These are phyloP conservation scores for Fraxinus latifolia DNA, from an alignment of 305 asterid species.

Conservation along the genomic window DNA sequence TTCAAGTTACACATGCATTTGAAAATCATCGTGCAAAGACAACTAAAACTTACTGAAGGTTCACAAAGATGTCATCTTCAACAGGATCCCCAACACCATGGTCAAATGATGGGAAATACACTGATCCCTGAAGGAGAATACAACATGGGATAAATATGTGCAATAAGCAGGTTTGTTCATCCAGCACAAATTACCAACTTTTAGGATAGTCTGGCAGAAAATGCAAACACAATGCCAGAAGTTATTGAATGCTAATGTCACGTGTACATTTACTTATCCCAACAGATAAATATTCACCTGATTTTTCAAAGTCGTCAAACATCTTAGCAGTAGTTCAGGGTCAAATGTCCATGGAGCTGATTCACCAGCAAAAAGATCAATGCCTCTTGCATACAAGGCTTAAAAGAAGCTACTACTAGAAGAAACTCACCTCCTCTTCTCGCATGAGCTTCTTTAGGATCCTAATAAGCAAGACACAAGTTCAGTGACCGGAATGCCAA, in stretches of 20 bases:
- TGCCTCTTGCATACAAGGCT: conserved; percentile 19
- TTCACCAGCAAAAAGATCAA: conserved; percentile 32
- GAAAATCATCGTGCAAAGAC: conserved; percentile 16
- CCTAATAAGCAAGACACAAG: conserved; percentile 47
- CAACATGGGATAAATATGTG: not conserved
- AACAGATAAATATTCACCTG: conserved; percentile 41
- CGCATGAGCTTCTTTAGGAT: conserved; percentile 91
- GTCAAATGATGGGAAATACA: conserved; percentile 82
- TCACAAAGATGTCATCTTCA: conserved; percentile 87
- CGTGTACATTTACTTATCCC: conserved; percentile 13
- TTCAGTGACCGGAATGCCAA: conserved; percentile 24
- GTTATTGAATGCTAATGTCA: not conserved
- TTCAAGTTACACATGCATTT: not conserved
- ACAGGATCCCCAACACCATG: conserved; percentile 97
- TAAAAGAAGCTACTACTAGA: conserved; percentile 9
- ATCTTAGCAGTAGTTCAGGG: conserved; percentile 60
- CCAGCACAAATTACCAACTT: not conserved
- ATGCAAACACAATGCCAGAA: not conserved
- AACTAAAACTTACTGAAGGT: conserved; percentile 62
- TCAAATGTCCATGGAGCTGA: conserved; percentile 98
- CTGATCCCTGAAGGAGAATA: conserved; percentile 60
- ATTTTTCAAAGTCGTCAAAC: conserved; percentile 61
- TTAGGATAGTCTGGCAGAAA: conserved; percentile 11
- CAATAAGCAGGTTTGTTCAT: conserved; percentile 5
- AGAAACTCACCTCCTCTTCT: conserved; percentile 82